Conservation (phyloP, 768 basidiomycete genomes). For the Psilocybe cubensis region DNA sequence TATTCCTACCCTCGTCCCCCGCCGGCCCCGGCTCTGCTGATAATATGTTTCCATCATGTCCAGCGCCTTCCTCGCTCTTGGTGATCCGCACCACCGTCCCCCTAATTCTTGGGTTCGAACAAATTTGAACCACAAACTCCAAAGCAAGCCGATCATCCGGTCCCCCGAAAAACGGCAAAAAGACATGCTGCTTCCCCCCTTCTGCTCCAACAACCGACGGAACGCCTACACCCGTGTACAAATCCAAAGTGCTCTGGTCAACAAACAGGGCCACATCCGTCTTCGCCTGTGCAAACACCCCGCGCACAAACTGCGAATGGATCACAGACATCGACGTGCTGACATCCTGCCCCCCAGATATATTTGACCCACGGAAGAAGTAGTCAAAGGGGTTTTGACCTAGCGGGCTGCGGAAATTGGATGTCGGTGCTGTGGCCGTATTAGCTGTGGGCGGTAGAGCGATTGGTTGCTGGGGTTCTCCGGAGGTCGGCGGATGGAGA, state of each 20-base stretch:
- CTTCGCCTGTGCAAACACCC: slow-evolving; percentile 71
- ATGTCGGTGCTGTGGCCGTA: slow-evolving; percentile 3
- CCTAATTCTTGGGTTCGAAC: slow-evolving; percentile 62
- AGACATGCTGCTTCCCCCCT: slow-evolving; percentile 77
- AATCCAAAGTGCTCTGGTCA: slow-evolving; percentile 55
- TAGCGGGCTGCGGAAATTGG: slow-evolving; percentile 17
- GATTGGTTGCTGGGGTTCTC: not conserved
- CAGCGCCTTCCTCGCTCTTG: slow-evolving; percentile 41
- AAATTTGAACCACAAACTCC: slow-evolving; percentile 84
- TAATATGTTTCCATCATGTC: not conserved
- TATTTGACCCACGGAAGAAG: slow-evolving; percentile 47
- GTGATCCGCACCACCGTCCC: slow-evolving; percentile 77
- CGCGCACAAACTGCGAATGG: slow-evolving; percentile 85
- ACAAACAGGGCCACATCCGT: slow-evolving; percentile 86
- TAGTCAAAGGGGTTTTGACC: slow-evolving; percentile 73
- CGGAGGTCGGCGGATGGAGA: not conserved
- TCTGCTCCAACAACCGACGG: slow-evolving; percentile 27
- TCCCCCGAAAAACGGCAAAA: slow-evolving; percentile 93
- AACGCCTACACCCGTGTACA: slow-evolving; percentile 11
- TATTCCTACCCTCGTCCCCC: slow-evolving; percentile 24
- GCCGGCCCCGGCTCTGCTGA: slow-evolving; percentile 25
- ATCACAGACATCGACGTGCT: slow-evolving; percentile 46
- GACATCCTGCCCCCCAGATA: slow-evolving; percentile 16
- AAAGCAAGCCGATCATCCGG: slow-evolving; percentile 91
- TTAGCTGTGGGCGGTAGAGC: slow-evolving; percentile 14